A percentile compares a stretch with the other conserved stretches of the same genome.
phyloP scores from a whole-genome alignment of 257 asterid species.

The Scutellaria baicalensis region DNA sequence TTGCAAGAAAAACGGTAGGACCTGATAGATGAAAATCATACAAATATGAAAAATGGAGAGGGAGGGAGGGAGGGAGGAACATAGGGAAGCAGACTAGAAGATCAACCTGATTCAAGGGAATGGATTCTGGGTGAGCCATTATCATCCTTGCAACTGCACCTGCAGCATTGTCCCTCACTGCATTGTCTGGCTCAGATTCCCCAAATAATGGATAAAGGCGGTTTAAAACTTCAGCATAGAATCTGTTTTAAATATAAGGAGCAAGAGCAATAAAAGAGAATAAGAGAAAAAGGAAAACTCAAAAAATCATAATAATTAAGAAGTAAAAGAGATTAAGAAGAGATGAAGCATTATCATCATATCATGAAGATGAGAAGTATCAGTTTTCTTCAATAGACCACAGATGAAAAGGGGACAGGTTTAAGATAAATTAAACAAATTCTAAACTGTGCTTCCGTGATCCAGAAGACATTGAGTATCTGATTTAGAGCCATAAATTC shows the following conservation, averaged over 20 bases:
- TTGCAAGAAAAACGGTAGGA: constrained; percentile 79
- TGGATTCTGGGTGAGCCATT: constrained; percentile 74
- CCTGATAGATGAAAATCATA: constrained; percentile 43
- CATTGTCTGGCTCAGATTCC: constrained; percentile 86
- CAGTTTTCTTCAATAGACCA: neutral
- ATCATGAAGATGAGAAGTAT: neutral
- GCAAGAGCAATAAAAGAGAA: constrained; percentile 10
- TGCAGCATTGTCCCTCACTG: constrained; percentile 96
- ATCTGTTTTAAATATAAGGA: constrained; percentile 42
- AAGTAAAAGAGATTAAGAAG: neutral
- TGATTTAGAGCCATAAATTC: neutral
- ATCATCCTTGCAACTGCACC: constrained; percentile 99
- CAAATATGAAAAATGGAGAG: constrained; percentile 10
- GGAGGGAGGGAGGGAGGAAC: neutral
- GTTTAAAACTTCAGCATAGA: constrained; percentile 54
- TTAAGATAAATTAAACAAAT: neutral
- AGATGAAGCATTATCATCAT: neutral
- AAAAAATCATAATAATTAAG: constrained; percentile 44
- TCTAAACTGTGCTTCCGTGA: neutral
- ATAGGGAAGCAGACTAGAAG: neutral
- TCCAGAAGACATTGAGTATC: neutral
- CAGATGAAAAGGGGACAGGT: neutral
- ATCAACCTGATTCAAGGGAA: constrained; percentile 80
- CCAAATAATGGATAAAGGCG: constrained; percentile 83
- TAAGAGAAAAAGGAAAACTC: constrained; percentile 11